These are phyloP conservation scores for Buddleja alternifolia DNA, from an alignment of 257 asterid genomes.

Conservation along the genomic window DNA sequence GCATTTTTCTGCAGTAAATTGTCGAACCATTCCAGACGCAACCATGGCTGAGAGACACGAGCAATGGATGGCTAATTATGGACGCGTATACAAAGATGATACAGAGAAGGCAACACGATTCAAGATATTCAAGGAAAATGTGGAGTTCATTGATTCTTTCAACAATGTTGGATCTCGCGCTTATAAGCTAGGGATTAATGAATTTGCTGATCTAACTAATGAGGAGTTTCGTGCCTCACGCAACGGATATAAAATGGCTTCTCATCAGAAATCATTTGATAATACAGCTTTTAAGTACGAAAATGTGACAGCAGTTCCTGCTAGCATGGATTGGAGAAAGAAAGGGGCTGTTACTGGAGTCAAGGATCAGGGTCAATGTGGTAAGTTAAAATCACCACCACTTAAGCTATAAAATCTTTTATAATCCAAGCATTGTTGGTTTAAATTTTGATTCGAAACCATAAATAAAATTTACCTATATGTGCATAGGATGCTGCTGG, in stretches of 20 bases:
- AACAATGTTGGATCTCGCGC: slow-evolving; percentile 36
- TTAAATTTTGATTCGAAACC: too few relatives aligned
- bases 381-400: too few relatives aligned
- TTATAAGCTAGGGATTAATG: slow-evolving; percentile 35
- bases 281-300: not conserved
- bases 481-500: slow-evolving; percentile 24
- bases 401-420: too few relatives aligned
- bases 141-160: slow-evolving; percentile 36
- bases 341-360: slow-evolving; percentile 43
- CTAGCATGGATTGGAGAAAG: slow-evolving; percentile 37
- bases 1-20: too few relatives aligned
- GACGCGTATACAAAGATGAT: slow-evolving; percentile 35
- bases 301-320: slow-evolving; percentile 31
- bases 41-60: slow-evolving; percentile 32
- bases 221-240: not conserved
- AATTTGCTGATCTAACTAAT: slow-evolving; percentile 39
- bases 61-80: slow-evolving; percentile 37
- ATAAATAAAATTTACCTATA: too few relatives aligned
- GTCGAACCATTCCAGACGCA: too few relatives aligned
- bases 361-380: slow-evolving; percentile 44
- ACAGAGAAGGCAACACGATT: slow-evolving; percentile 36
- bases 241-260: too few relatives aligned
- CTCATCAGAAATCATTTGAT: too few relatives aligned
- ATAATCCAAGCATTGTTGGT: too few relatives aligned
- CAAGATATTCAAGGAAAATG: slow-evolving; percentile 42